phyloP scores from a whole-genome alignment of 352 stramenopile genomes.

The Globisporangium abappressorium region DNA sequence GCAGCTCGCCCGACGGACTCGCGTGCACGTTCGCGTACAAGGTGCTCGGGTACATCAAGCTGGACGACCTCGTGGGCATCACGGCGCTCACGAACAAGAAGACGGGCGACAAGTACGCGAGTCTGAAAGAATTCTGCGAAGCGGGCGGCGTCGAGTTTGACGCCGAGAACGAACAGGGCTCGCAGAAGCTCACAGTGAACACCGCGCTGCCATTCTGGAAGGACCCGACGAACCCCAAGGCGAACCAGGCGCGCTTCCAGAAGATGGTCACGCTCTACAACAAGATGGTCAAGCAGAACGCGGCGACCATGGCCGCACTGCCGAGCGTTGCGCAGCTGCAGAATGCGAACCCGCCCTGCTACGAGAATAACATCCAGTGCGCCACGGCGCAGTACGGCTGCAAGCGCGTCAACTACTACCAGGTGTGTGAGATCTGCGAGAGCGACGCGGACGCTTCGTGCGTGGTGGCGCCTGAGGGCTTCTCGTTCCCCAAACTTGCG shows the following conservation, averaged over 20 bases:
- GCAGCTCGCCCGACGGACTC: slow-evolving; percentile 37
- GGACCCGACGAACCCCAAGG: slow-evolving; percentile 34
- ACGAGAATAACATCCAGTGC: slow-evolving; percentile 58
- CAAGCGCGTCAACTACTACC: slow-evolving; percentile 51
- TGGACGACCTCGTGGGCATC: slow-evolving; percentile 66
- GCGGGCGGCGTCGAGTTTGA: slow-evolving; percentile 47
- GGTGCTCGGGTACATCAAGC: slow-evolving; percentile 49
- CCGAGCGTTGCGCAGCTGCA: slow-evolving; percentile 38
- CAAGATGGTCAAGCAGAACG: slow-evolving; percentile 23
- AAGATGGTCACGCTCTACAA: slow-evolving; percentile 69
- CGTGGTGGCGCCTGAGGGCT: slow-evolving; percentile 32
- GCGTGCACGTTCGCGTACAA: slow-evolving; percentile 60
- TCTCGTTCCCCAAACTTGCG: slow-evolving; percentile 44
- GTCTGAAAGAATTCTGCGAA: slow-evolving; percentile 48
- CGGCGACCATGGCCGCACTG: slow-evolving; percentile 46
- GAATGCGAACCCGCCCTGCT: slow-evolving; percentile 59
- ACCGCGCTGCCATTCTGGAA: slow-evolving; percentile 59
- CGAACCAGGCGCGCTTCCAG: slow-evolving; percentile 44
- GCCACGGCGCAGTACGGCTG: slow-evolving; percentile 42
- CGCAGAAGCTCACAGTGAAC: slow-evolving; percentile 33
- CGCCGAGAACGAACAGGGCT: slow-evolving; percentile 27
- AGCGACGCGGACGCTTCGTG: slow-evolving; percentile 24
- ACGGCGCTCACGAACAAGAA: slow-evolving; percentile 31
- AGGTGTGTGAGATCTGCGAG: slow-evolving; percentile 61
- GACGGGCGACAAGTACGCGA: slow-evolving; percentile 24